Percentiles rank a stretch among this genome's conserved stretches.
Conservation (phyloP, 192 early-diverging fungal genomes). For the Coemansia sp. region DNA sequence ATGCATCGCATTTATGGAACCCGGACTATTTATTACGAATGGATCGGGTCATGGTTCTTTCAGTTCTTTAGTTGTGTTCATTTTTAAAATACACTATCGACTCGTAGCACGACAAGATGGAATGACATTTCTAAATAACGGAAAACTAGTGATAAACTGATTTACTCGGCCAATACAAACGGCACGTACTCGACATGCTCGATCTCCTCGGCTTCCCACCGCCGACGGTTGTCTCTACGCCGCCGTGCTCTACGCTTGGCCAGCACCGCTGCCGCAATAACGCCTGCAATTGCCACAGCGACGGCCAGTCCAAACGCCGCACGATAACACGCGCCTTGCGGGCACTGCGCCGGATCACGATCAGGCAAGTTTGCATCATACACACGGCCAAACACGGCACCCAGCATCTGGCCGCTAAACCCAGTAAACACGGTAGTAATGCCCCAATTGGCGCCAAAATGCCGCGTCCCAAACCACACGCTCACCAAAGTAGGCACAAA, state of each 20-base stretch:
- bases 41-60: too few species aligned
- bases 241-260: conserved; percentile 32
- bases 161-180: conserved; percentile 45
- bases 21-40: too few species aligned
- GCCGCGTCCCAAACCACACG: conserved; percentile 54
- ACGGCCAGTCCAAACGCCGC: conserved; percentile 41
- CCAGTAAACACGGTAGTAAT: conserved; percentile 56
- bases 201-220: conserved; percentile 52
- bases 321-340: conserved; percentile 39
- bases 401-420: conserved; percentile 62
- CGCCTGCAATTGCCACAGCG: conserved; percentile 15
- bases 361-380: conserved; percentile 58
- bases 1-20: too few species aligned
- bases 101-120: neutral
- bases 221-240: conserved; percentile 39
- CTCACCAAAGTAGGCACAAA: conserved; percentile 53
- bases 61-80: too few species aligned
- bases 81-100: too few species aligned
- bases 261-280: conserved; percentile 25
- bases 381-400: conserved; percentile 61
- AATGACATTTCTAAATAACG: neutral
- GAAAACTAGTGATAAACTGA: neutral
- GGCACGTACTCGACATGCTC: conserved; percentile 42
- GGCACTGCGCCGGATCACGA: conserved; percentile 50
- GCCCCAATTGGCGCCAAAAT: conserved; percentile 60